Evolutionary conservation across 1,284 basidiomycete species (phyloP).

Genomic region (Mrakiaceae sp.): DNA sequence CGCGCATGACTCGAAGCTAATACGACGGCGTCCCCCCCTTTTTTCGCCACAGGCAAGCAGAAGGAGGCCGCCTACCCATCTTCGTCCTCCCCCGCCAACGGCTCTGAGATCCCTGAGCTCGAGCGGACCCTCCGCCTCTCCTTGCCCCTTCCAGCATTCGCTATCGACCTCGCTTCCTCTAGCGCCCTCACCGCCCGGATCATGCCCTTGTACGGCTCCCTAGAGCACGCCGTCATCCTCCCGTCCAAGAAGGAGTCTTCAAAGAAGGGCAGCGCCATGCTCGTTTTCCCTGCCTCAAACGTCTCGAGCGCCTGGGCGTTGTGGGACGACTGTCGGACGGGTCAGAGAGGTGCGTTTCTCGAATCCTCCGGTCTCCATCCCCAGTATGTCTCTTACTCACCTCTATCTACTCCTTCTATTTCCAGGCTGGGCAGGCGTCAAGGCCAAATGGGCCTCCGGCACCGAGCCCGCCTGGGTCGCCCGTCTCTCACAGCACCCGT

Average conservation of each 20-base stretch:
- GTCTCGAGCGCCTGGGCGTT: slow-evolving; percentile 36
- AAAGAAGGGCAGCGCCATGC: slow-evolving; percentile 20
- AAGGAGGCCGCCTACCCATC: too few species aligned
- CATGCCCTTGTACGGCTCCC: slow-evolving; percentile 26
- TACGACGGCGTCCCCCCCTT: not conserved
- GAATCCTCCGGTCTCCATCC: too few species aligned
- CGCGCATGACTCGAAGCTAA: not conserved
- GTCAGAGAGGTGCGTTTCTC: not conserved
- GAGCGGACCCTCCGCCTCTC: slow-evolving; percentile 30
- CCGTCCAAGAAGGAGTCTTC: not conserved
- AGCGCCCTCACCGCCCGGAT: slow-evolving; percentile 21
- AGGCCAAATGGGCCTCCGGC: slow-evolving; percentile 15
- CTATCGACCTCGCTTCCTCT: slow-evolving; percentile 1
- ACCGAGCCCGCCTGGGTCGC: slow-evolving; percentile 14
- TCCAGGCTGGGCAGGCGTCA: not conserved
- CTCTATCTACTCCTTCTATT: too few species aligned
- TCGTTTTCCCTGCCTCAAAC: slow-evolving; percentile 37
- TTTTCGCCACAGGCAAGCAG: too few species aligned
- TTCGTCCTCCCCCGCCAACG: too few species aligned
- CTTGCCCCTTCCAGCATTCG: slow-evolving; percentile 21
- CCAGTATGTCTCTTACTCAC: too few species aligned
- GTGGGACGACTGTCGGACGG: slow-evolving; percentile 24
- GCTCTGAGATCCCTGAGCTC: slow-evolving; percentile 33
- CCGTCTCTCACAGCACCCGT: not conserved
- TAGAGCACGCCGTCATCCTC: slow-evolving; percentile 28